phyloP scores from a whole-genome alignment of 805 yeast species.

The Candida nitratophila region DNA sequence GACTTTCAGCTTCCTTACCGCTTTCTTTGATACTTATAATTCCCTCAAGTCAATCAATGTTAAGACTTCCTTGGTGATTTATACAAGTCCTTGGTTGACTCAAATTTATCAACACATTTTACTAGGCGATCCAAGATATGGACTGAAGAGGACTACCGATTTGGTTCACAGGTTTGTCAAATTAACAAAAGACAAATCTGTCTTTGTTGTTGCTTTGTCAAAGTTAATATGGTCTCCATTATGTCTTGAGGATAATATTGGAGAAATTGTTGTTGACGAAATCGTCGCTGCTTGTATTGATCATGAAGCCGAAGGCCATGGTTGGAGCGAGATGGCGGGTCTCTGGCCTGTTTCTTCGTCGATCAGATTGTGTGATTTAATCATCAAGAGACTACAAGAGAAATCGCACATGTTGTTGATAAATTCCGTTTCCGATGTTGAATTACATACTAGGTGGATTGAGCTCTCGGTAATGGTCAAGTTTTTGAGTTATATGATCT shows the following conservation, averaged over 20 bases:
- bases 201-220: conserved; percentile 45
- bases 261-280: conserved; percentile 59
- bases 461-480: conserved; percentile 65
- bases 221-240: conserved; percentile 62
- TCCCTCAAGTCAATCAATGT: conserved; percentile 27
- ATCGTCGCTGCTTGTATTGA: conserved; percentile 68
- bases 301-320: conserved; percentile 66
- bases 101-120: conserved; percentile 56
- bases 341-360: conserved; percentile 64
- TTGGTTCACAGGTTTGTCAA: conserved; percentile 57
- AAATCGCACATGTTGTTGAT: conserved; percentile 46
- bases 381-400: conserved; percentile 49
- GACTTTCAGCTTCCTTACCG: conserved; percentile 47
- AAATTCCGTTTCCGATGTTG: conserved; percentile 35
- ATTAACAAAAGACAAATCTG: conserved; percentile 43
- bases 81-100: conserved; percentile 68
- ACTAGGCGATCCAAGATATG: conserved; percentile 45
- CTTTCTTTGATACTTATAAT: conserved; percentile 46
- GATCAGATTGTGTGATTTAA: conserved; percentile 61
- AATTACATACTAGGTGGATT: conserved; percentile 54
- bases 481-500: conserved; percentile 57
- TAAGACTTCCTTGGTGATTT: conserved; percentile 38
- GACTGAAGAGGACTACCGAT: conserved; percentile 53
- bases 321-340: conserved; percentile 56
- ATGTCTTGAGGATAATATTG: conserved; percentile 53